Conservation (phyloP, 495 filamentous ascomycete species). For the Neurospora sublineolata region DNA sequence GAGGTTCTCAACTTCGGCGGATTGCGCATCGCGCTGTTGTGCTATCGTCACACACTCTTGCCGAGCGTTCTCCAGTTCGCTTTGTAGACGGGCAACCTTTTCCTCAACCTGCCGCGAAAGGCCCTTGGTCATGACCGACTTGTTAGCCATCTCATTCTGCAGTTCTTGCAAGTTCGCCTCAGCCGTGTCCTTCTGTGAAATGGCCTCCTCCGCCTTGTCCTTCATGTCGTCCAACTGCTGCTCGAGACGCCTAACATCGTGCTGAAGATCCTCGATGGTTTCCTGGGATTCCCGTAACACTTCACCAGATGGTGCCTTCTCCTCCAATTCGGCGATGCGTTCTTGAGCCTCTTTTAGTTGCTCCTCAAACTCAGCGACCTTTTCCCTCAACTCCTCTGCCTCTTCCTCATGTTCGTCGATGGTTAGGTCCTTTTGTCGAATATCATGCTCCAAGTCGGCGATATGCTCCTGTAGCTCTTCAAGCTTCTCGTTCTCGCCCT, state of each 20-base stretch:
- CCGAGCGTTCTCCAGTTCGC: slow-evolving; percentile 48
- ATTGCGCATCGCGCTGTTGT: slow-evolving; percentile 26
- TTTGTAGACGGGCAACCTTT: slow-evolving; percentile 50
- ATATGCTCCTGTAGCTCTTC: slow-evolving; percentile 51
- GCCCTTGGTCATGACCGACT: slow-evolving; percentile 66
- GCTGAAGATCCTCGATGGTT: slow-evolving; percentile 36
- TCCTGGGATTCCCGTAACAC: slow-evolving; percentile 46
- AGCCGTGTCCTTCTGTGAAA: slow-evolving; percentile 47
- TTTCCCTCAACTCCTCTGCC: slow-evolving; percentile 30
- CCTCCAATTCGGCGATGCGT: slow-evolving; percentile 49
- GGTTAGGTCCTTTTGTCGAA: slow-evolving; percentile 41
- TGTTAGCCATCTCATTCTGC: slow-evolving; percentile 67
- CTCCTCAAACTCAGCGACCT: slow-evolving; percentile 40
- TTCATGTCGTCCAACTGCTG: slow-evolving; percentile 46
- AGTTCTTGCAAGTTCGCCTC: slow-evolving; percentile 52
- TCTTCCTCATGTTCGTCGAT: slow-evolving; percentile 34
- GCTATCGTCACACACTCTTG: slow-evolving; percentile 43
- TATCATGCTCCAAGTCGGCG: slow-evolving; percentile 45
- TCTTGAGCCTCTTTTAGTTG: slow-evolving; percentile 45
- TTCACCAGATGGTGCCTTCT: slow-evolving; percentile 41
- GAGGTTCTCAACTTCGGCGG: slow-evolving; percentile 37
- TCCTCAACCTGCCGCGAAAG: slow-evolving; percentile 66
- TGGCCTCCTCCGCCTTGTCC: slow-evolving; percentile 49
- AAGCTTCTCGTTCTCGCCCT: slow-evolving; percentile 25
- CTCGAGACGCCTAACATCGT: slow-evolving; percentile 30